phyloP scores from a whole-genome alignment of 306 rosid genomes.

The Vicia villosa region DNA sequence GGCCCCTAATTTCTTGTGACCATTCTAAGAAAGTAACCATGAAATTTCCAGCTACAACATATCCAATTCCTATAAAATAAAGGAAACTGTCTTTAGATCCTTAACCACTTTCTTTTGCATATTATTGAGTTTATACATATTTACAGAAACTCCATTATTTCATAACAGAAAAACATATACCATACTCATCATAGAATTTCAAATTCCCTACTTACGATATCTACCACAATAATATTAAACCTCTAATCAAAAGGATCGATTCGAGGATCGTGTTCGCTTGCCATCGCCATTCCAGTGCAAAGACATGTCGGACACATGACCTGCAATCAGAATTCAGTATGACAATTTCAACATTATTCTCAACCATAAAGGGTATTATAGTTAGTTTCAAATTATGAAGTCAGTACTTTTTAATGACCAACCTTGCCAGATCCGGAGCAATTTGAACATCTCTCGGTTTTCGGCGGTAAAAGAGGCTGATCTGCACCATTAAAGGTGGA shows the following conservation, averaged over 20 bases:
- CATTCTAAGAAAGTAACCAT: conserved; percentile 1
- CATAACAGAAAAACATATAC: conserved; percentile 1
- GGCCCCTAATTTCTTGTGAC: neutral
- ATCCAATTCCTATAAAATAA: conserved; percentile 10
- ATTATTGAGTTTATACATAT: conserved; percentile 25
- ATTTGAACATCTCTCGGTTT: conserved; percentile 85
- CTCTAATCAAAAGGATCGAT: conserved; percentile 90
- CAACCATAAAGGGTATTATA: neutral
- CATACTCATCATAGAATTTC: conserved; percentile 11
- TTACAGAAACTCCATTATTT: conserved; percentile 40
- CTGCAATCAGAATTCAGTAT: conserved; percentile 47
- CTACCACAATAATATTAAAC: neutral
- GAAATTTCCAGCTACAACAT: conserved; percentile 5
- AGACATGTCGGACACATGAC: conserved; percentile 99
- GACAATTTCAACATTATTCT: conserved; percentile 5
- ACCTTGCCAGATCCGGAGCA: conserved; percentile 99
- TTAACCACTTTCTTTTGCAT: conserved; percentile 14
- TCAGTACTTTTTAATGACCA: conserved; percentile 28
- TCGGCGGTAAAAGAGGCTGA: conserved; percentile 72
- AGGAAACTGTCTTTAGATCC: neutral
- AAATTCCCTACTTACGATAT: neutral
- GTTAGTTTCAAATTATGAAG: neutral
- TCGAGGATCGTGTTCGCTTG: conserved; percentile 95
- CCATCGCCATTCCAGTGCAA: conserved; percentile 99
- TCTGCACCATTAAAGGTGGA: conserved; percentile 53